Evolutionary conservation across 2,329 filamentous ascomycete genomes (phyloP), one percentile per base, ranked within the genome.

Genomic region (Harringtonia aguacate): DNA sequence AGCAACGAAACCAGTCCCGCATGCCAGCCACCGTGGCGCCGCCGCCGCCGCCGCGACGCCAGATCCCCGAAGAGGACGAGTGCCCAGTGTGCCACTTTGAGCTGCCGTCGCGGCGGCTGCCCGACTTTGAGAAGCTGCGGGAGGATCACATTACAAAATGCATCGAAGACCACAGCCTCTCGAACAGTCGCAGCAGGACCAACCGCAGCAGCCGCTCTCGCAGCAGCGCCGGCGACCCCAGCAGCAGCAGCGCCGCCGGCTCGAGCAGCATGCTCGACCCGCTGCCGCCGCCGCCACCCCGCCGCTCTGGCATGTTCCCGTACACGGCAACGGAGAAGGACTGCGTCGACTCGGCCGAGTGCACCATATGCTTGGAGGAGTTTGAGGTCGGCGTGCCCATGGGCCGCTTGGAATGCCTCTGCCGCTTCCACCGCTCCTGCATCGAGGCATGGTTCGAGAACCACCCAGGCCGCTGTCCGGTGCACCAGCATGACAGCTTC

Each of bases 61-160:
- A 72, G 45, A 69, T 75, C 54, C 67, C 70, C 7, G 85, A 89
- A 57, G 84, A 88, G 56, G 84, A 89, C 56, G 81, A 86, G 54
- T 90, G 85, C 49, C 84, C 84, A 1, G 74, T 89, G 36, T 90
- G 85, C 53, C 83, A 85, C 55, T 63, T 68, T 31, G 82, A 87
- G 60, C 68, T 88, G 4, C 83, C 84, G 1, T 72, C 76, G 2
- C 66, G 68, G 17, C 59, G 58, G 5, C 64, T 80, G 3, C 58
- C 69, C 2, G 69, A 79, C 48, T 75, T 64, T 45, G 75, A 81
- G 53, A 51, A 59, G 4, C 62, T 73, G 13, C 70, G 78, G 28
- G 75, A 79, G 53, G 59, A 65, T 27, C 79, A 83, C 52, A 78
- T 83, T 46, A 68, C 64, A 27, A 57, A 60, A 8, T 83, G 79